A percentile compares a stretch with the other conserved stretches of the same genome.
Evolutionary conservation across 129 eudicot species (phyloP).

Genomic region (Artemisia tridentata): DNA sequence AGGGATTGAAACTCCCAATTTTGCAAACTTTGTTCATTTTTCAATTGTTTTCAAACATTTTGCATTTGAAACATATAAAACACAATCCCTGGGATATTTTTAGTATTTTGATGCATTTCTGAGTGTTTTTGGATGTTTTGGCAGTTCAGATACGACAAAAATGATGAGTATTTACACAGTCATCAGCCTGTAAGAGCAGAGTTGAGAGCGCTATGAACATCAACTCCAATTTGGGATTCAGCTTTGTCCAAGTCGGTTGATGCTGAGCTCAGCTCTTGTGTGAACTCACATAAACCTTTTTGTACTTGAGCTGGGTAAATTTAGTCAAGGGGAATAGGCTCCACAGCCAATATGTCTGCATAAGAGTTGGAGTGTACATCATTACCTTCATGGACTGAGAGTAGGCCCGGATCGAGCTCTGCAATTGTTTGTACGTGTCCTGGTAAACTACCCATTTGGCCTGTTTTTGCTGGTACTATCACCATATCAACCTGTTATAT

Average conservation of each 20-base stretch:
- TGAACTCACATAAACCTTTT: conserved; percentile 66
- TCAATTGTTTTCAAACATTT: too few species aligned
- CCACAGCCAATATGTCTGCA: conserved; percentile 69
- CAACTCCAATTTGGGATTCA: conserved; percentile 82
- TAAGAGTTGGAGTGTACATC: conserved; percentile 68
- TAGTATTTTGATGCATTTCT: too few species aligned
- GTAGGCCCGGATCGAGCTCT: conserved; percentile 73
- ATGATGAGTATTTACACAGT: too few species aligned
- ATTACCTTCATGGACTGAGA: conserved; percentile 67
- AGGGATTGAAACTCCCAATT: too few species aligned
- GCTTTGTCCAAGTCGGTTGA: conserved; percentile 78
- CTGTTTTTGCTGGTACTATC: conserved; percentile 72
- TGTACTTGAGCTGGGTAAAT: conserved; percentile 61
- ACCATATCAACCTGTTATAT: conserved; percentile 77
- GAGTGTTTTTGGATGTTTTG: too few species aligned
- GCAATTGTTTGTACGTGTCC: conserved; percentile 77
- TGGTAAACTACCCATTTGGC: conserved; percentile 85
- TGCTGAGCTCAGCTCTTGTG: conserved; percentile 68
- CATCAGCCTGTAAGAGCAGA: conserved; percentile 68
- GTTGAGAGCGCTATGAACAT: conserved; percentile 74
- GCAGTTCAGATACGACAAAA: too few species aligned
- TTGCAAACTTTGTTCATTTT: too few species aligned
- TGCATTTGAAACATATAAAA: too few species aligned
- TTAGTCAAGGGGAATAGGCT: conserved; percentile 69
- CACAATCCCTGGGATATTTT: too few species aligned